Base-by-base conservation (phyloP, 768 basidiomycete genomes). In the Lactarius hengduanensis region DNA sequence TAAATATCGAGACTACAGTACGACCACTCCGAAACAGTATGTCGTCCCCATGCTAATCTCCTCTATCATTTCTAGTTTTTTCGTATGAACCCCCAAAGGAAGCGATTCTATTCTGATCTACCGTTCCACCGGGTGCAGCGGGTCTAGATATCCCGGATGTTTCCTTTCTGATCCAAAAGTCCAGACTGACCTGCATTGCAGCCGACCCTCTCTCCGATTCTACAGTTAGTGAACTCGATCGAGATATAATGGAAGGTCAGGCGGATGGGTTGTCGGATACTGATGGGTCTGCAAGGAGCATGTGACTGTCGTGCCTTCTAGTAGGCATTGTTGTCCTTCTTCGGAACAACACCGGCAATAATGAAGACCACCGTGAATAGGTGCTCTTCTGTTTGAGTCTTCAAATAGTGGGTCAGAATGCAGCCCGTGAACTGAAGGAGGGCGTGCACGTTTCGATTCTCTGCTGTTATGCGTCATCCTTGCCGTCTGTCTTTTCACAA, bases 31-130 rank as follows among this genome's bases (percentile, higher is more conserved):
- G 90, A 89, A 84, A 90, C 90, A 92, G 90, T 91, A 92, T 96
- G 94, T 95, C 94, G 96, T 96, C 94, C 95, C 94, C 92, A 96
- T 96, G 94, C 94, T 96, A 95, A 96, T 95, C 94, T 96, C 95
- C 94, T 96, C 93, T 95, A 96, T 95, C 91, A 93, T 94, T 95
- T 91, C 94, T 93, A 94, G 13, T 38, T 13, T 91, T 94, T 91
- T 90, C 89, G 87, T 92, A 90, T 91, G 91, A 87, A 89, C 89
- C 91, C 88, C 88, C 88, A 87, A 90, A 90, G 88, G 88, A 88
- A 63, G 66, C 66, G 13, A 22, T 22, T 22, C 47, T 13, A 22
- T 22, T 47, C n/a, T 13, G 22, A 50, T 22, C 22, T n/a, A 50
- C n/a, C 50, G 15, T 6, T 26, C 50, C 15, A 15, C 26, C 15